Evolutionary conservation across 352 stramenopile species (phyloP), one percentile per base, ranked within the genome.

Genomic region (Elongisporangium undulatum): DNA sequence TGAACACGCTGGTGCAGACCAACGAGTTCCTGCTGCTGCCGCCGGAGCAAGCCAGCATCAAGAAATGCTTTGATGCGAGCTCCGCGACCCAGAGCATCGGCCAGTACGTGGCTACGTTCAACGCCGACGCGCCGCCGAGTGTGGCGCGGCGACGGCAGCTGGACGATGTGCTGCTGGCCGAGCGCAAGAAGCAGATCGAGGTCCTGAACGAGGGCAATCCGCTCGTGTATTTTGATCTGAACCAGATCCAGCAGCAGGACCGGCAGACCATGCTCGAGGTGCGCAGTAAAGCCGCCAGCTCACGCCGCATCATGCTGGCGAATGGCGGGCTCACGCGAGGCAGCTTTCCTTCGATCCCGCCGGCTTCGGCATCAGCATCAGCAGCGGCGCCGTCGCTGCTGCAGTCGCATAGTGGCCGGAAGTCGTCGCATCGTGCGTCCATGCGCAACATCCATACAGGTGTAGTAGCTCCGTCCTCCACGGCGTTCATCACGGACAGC

Each of bases 141-240:
- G 26, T 12, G 1, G 66, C 67, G 3, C 64, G 79, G 15, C 53
- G 69, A n/a, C 53, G 20, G 0, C 70, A 87, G 17, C 45, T 83
- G 22, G 52, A 65, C 5, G 22, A 57, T 15, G 71, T 74, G 3
- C 56, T 88, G 0, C 39, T n/a, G 16, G 72, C 74, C 0, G 79
- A 89, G 56, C 48, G 59, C 4, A 55, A 51, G 1, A 68, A 71
- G 7, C 59, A 71, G 19, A 63, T 71, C 13, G 55, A 68, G 13
- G 51, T 82, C 0, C 57, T 85, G 55, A 86, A 85, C 38, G 80
- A 90, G 53, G 80, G 80, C 13, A 90, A 90, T 41, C 80, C 77
- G 12, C 55, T 90, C 0, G 68, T 69, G 39, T 89, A 85, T 54
- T 85, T 87, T 53, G 67, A 84, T 29, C 59, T 82, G 19, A 66